Percentiles rank a stretch among this genome's conserved stretches.
phyloP scores from a whole-genome alignment of 768 basidiomycete genomes.

The Lactarius sp. region DNA sequence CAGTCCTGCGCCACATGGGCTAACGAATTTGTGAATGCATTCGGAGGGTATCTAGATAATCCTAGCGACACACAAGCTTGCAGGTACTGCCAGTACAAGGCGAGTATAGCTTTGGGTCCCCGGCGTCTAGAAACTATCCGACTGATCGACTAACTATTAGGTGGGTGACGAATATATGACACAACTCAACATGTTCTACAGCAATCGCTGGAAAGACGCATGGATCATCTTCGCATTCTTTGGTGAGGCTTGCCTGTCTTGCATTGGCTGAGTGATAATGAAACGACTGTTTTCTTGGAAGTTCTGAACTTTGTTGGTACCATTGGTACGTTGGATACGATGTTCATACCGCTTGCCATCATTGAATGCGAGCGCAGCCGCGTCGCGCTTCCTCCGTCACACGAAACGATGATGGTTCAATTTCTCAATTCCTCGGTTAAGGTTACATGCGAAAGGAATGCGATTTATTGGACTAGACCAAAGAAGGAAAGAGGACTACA shows the following conservation, averaged over 20 bases:
- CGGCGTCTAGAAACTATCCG: not conserved
- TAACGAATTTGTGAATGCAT: conserved; percentile 48
- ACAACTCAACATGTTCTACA: conserved; percentile 60
- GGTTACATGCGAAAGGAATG: not conserved
- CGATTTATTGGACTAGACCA: not conserved
- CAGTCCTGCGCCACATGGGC: conserved; percentile 74
- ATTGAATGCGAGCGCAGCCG: conserved; percentile 34
- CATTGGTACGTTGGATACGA: conserved; percentile 35
- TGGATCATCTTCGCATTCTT: conserved; percentile 63
- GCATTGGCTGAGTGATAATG: not conserved
- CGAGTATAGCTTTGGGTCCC: conserved; percentile 33
- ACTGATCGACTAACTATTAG: conserved; percentile 21
- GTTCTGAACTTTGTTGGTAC: conserved; percentile 69
- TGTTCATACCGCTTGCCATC: not conserved
- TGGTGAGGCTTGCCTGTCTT: conserved; percentile 34
- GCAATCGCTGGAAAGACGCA: conserved; percentile 60
- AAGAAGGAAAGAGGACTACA: not conserved
- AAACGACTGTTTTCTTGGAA: conserved; percentile 23
- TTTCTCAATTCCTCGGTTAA: not conserved
- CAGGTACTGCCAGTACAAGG: conserved; percentile 64
- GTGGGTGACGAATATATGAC: conserved; percentile 66
- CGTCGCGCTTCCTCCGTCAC: conserved; percentile 65
- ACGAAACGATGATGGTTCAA: conserved; percentile 49
- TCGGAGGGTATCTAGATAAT: conserved; percentile 75
- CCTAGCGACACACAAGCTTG: conserved; percentile 53